A percentile compares a stretch with the other conserved stretches of the same genome.
Evolutionary conservation across 257 asterid genomes (phyloP).

Genomic region (Gardenia jasminoides): DNA sequence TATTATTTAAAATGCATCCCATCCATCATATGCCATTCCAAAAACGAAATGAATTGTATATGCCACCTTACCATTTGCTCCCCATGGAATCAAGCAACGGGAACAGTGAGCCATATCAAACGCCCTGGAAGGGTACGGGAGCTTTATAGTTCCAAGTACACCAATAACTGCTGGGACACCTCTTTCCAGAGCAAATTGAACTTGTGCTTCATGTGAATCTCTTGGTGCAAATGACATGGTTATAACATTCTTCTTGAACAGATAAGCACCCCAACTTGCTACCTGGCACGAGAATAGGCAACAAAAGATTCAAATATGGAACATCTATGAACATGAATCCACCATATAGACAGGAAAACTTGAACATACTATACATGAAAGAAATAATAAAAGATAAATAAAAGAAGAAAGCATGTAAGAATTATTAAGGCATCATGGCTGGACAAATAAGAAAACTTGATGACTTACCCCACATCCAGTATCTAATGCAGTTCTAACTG

Average conservation of each 20-base stretch:
- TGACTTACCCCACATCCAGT: conserved; percentile 96
- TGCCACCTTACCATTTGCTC: conserved; percentile 63
- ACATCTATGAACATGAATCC: not conserved
- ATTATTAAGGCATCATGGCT: conserved; percentile 16
- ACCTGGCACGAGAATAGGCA: conserved; percentile 42
- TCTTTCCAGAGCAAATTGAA: conserved; percentile 95
- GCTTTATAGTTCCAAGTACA: conserved; percentile 80
- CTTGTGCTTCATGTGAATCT: conserved; percentile 98
- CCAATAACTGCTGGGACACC: conserved; percentile 98
- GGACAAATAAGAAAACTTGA: conserved; percentile 21
- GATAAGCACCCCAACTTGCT: conserved; percentile 99
- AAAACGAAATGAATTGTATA: conserved; percentile 9
- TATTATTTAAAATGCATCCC: not conserved
- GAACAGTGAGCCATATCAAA: conserved; percentile 98
- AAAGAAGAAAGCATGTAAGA: too few relatives aligned
- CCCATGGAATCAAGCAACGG: conserved; percentile 97
- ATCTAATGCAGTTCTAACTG: conserved; percentile 86
- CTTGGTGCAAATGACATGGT: conserved; percentile 97
- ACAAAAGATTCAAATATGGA: not conserved
- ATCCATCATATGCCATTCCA: not conserved
- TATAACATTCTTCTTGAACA: conserved; percentile 81
- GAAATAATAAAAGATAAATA: too few relatives aligned
- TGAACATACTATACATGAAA: too few relatives aligned
- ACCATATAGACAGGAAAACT: too few relatives aligned
- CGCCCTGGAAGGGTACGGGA: conserved; percentile 88